Evolutionary conservation across 2,329 filamentous ascomycete genomes (phyloP), one percentile per base, ranked within the genome.

Genomic region (Venturia nashicola): DNA sequence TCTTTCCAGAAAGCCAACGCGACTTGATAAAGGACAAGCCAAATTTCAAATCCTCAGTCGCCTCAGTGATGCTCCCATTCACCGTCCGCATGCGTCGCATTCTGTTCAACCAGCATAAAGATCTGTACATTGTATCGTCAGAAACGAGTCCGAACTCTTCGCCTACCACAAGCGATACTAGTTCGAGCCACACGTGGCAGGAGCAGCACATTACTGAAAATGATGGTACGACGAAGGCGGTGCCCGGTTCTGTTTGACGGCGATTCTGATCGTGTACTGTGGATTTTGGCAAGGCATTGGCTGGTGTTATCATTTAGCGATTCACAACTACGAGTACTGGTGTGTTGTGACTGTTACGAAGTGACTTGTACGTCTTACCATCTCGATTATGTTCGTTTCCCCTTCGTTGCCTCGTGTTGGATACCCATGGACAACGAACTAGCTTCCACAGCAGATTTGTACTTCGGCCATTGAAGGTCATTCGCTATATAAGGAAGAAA

Each of bases 91-190:
- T 76, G 74, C 77, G 76, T 65, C 73, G 77, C 46, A 70, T 79
- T 66, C 68, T 80, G 18, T 71, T 78, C 64, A 76, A 77, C 64
- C 75, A 73, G 64, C 80, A 75, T 66, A 73, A 77, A 32, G 75
- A 80, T 43, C 72, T 81, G n/a, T 81, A 77, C 69, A 80, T 81
- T 65, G 76, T 81, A 20, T 77, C 74, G 60, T 73, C 76, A 20
- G 75, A 77, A 51, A 70, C 70, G 60, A 76, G 73, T 48, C 74
- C 75, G 40, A 72, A 75, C 65, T 73, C 66, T 65, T 74, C 72
- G n/a, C 73, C 73, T 1, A 72, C 75, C 66, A 71, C 68, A 23
- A 74, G 72, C 46, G 72, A 74, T 61, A 71, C 74, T 64, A 74
- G 70, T 44, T 73, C 73, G 36, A 43, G 27, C 14, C 27, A 34